Evolutionary conservation across 1,284 basidiomycete genomes (phyloP), one percentile per base, ranked within the genome.

Genomic region (Abortiporus biennis): DNA sequence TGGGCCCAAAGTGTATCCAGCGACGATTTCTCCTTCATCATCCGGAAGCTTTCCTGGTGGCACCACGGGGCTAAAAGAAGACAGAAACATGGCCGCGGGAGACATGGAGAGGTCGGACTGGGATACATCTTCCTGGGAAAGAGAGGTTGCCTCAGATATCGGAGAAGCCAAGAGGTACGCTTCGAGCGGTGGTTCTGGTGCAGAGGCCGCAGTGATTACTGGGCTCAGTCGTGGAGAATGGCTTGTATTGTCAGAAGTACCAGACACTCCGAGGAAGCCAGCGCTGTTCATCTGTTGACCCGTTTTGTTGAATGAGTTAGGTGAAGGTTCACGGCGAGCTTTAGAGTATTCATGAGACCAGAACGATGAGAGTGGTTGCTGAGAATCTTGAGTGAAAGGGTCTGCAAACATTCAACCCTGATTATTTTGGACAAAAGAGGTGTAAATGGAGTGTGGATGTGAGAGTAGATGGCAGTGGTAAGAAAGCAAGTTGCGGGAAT

Each of bases 11-110:
- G 76, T 77, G 57, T 92, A 95, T 11, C 80, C 81, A 2, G 71
- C 68, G n/a, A 87, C 67, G 13, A 63, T 54, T 44, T 76, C 65
- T 3, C 79, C 80, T 53, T 84, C 78, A n/a, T 69, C 70, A 50
- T 83, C 78, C 2, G 74, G 71, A 3, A 65, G 53, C 19, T 51
- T 58, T 12, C 58, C 6, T 17, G 20, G 45, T 1, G 61, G 53
- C 1, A 57, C 44, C 0, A 66, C 50, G 1, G 72, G 66, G 20
- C 67, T 71, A 59, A 92, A 91, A 6, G 79, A 72, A 32, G 82
- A 78, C 31, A 92, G 69, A 54, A 91, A 92, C 59, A 83, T 71
- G 1, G 86, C 85, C 0, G 89, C 89, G 1, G 86, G 85, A 0
- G 85, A 88, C 11, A 71, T 61, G 13, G 60, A 57, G 15, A 59